Conservation (phyloP, 257 asterid genomes). For the Pogostemon cablin region DNA sequence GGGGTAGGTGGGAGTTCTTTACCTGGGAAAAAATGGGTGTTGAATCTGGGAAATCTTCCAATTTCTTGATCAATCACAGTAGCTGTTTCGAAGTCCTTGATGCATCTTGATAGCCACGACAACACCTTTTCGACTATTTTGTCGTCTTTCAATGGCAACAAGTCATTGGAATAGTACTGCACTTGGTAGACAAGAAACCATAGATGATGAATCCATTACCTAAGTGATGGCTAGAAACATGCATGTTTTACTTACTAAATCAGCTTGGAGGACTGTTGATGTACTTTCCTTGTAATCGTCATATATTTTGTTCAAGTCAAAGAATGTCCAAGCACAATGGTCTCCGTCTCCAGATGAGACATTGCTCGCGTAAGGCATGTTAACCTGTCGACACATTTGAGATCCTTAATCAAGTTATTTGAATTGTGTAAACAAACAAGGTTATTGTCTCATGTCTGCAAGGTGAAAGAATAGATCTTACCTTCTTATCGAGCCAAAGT, state of each 20-base stretch:
- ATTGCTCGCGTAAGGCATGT: conserved; percentile 57
- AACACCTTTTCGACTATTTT: conserved; percentile 51
- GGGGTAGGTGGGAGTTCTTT: neutral
- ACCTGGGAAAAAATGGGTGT: conserved; percentile 70
- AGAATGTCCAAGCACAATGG: conserved; percentile 59
- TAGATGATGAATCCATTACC: conserved; percentile 2
- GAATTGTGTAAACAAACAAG: too few relatives aligned
- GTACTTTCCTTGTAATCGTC: conserved; percentile 49
- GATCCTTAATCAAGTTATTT: too few relatives aligned
- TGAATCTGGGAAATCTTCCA: conserved; percentile 56
- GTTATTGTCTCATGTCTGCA: too few relatives aligned
- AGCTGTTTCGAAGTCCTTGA: conserved; percentile 52
- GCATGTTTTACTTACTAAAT: conserved; percentile 45
- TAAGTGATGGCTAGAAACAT: neutral
- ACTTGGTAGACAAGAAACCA: conserved; percentile 29
- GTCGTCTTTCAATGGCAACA: conserved; percentile 60
- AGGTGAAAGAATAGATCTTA: neutral
- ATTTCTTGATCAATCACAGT: conserved; percentile 58
- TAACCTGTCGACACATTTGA: conserved; percentile 38
- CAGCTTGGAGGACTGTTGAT: conserved; percentile 53
- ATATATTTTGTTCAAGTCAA: conserved; percentile 47
- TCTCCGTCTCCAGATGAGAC: conserved; percentile 49
- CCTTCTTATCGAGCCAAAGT: conserved; percentile 65
- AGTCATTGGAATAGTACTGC: conserved; percentile 62
- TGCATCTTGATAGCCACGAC: conserved; percentile 50